These are phyloP conservation scores for Penicillium psychrosexuale DNA, from an alignment of 2,329 filamentous ascomycete species.

Conservation along the genomic window DNA sequence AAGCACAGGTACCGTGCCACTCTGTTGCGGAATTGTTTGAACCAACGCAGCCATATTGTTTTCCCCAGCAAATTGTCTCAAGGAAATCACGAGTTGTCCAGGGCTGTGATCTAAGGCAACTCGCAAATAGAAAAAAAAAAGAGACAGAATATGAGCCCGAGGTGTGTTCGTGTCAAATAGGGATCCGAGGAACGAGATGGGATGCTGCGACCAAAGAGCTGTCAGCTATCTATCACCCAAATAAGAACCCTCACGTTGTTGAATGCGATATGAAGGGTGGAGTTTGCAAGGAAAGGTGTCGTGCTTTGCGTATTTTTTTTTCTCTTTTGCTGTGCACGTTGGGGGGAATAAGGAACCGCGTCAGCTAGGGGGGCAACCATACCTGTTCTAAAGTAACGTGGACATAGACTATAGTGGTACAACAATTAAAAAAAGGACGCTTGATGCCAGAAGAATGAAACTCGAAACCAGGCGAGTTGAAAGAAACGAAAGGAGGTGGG, in stretches of 20 bases:
- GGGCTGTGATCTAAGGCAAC: constrained; percentile 19
- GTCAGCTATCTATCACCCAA: constrained; percentile 22
- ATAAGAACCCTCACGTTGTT: constrained; percentile 6
- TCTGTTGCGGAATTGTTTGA: constrained; percentile 75
- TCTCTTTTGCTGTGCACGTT: constrained; percentile 5
- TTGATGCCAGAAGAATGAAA: constrained; percentile 23
- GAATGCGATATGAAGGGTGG: not conserved
- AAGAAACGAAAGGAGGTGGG: constrained; percentile 22
- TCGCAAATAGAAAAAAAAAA: constrained; percentile 5
- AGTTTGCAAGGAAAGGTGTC: constrained; percentile 4
- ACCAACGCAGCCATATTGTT: constrained; percentile 78
- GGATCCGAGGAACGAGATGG: constrained; percentile 18
- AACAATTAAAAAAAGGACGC: constrained; percentile 29
- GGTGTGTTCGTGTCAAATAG: constrained; percentile 16
- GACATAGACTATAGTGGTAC: constrained; percentile 34
- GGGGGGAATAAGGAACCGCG: constrained; percentile 16
- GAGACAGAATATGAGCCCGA: constrained; percentile 1
- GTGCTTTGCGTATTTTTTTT: constrained; percentile 9
- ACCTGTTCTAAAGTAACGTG: constrained; percentile 34
- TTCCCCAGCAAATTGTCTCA: constrained; percentile 20
- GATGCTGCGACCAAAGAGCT: constrained; percentile 19
- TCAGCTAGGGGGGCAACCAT: constrained; percentile 24
- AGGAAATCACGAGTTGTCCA: constrained; percentile 17
- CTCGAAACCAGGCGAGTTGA: constrained; percentile 25
- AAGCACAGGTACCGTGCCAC: constrained; percentile 70